Conservation (phyloP, 208 protist species). For the Wallacemonas sp. region DNA sequence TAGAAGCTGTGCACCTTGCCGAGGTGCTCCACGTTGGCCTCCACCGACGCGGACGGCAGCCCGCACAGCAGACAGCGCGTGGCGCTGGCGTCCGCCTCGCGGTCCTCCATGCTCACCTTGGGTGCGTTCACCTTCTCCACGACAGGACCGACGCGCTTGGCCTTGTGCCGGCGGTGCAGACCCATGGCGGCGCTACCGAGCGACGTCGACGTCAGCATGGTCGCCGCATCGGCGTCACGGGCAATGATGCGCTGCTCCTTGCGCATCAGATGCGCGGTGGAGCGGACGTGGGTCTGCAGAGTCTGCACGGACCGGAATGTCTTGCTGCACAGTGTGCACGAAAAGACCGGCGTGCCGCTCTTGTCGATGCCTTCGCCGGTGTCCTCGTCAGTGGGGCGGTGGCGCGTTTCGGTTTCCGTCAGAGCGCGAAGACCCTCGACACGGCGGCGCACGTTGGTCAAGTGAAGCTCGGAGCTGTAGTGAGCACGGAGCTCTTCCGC, state of each 20-base stretch:
- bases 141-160: constrained; percentile 41
- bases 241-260: constrained; percentile 91
- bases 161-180: constrained; percentile 85
- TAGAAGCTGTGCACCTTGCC: constrained; percentile 62
- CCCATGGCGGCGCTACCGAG: constrained; percentile 88
- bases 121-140: constrained; percentile 21
- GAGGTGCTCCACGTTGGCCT: constrained; percentile 73
- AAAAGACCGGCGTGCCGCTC: constrained; percentile 58
- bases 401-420: constrained; percentile 59
- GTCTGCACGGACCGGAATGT: constrained; percentile 89
- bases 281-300: constrained; percentile 89
- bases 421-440: constrained; percentile 81
- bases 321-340: constrained; percentile 92
- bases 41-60: constrained; percentile 36
- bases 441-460: constrained; percentile 82
- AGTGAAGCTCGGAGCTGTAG: constrained; percentile 81
- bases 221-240: constrained; percentile 79
- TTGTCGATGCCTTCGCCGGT: constrained; percentile 35
- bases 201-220: constrained; percentile 81
- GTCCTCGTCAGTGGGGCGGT: constrained; percentile 24
- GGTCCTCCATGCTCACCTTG: constrained; percentile 66
- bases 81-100: constrained; percentile 78
- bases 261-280: constrained; percentile 88
- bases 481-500: constrained; percentile 59
- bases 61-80: constrained; percentile 88